Evolutionary conservation across 176 grass and related monocot genomes (phyloP), one percentile per base, ranked within the genome.

Genomic region (Eragrostis nindensis): DNA sequence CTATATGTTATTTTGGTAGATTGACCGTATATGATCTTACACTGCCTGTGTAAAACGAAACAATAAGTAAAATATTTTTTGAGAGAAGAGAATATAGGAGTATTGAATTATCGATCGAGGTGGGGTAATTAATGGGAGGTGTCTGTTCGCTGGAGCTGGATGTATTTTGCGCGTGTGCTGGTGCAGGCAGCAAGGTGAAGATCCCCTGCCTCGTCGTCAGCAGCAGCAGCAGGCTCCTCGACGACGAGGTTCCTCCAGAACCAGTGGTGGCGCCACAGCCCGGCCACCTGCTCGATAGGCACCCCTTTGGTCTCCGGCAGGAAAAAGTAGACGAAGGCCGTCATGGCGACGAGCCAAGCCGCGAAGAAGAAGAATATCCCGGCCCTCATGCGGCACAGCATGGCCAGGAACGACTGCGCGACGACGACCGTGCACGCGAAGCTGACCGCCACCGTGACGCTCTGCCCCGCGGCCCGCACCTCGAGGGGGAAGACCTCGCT

Each of bases 401-500:
- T 80, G 24, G 75, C 0, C 1, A 90, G 76, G 74, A 93, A 93
- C 16, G 76, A 46, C 69, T 90, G 87, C 53, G 84, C 91, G 49
- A 93, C 83, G 8, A 90, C 15, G 19, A 90, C 82, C 21, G 84
- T 82, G 55, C 87, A 82, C n/a, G 81, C 61, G 44, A 93, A 82
- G 71, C 80, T 86, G 25, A 84, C 82, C 1, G 87, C 84, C 45
- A 93, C 87, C 17, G 85, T 82, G 10, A 93, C 56, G 56, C 91
- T 74, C 72, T 82, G 91, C 43, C 87, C 87, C 8, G 73, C 75
- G 7, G 90, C 82, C 52, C 92, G 64, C 45, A 95, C 80, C 85
- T 95, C 89, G 66, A 95, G 56, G 26, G 92, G 81, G 68, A 88
- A 91, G 14, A 94, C 86, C 88, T 91, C 91, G 79, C 92, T 90